Evolutionary conservation across 805 yeast species (phyloP).

Genomic region (Tetrapisispora arboricola): DNA sequence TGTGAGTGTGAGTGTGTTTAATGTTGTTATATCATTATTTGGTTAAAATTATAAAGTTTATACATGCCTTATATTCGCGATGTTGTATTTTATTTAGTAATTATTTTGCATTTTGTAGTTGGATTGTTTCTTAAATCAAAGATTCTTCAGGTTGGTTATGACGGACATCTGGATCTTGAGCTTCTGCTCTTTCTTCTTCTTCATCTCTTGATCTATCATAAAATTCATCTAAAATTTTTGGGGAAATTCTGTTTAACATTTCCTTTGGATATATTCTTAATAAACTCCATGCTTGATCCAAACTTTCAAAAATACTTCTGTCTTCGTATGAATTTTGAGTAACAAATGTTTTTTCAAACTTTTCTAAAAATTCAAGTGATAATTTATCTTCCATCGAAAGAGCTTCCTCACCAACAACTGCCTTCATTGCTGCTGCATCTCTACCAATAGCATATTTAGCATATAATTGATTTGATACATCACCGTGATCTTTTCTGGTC

Average conservation of each 20-base stretch:
- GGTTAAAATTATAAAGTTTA: neutral
- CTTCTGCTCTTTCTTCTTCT: slow-evolving; percentile 43
- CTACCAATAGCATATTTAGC: slow-evolving; percentile 99
- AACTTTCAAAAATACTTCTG: slow-evolving; percentile 87
- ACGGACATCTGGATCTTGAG: slow-evolving; percentile 16
- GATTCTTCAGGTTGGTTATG: slow-evolving; percentile 14
- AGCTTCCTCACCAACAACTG: slow-evolving; percentile 99
- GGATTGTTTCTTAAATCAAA: slow-evolving; percentile 12
- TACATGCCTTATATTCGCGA: neutral
- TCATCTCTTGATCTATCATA: slow-evolving; percentile 80
- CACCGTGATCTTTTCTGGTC: slow-evolving; percentile 99
- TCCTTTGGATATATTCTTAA: slow-evolving; percentile 98
- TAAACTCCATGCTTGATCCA: slow-evolving; percentile 97
- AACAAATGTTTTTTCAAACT: slow-evolving; percentile 92
- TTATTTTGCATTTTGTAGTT: too few species aligned
- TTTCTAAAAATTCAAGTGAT: slow-evolving; percentile 93
- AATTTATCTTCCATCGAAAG: slow-evolving; percentile 94
- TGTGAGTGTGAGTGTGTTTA: too few species aligned
- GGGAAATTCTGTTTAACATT: slow-evolving; percentile 95
- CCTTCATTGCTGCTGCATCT: slow-evolving; percentile 99
- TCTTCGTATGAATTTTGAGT: slow-evolving; percentile 95
- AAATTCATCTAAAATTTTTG: slow-evolving; percentile 90
- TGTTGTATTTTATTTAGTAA: too few species aligned
- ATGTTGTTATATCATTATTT: neutral
- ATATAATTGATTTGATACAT: slow-evolving; percentile 95